Evolutionary conservation across 768 basidiomycete genomes (phyloP), one percentile per base, ranked within the genome.

Genomic region (Russula sp.): DNA sequence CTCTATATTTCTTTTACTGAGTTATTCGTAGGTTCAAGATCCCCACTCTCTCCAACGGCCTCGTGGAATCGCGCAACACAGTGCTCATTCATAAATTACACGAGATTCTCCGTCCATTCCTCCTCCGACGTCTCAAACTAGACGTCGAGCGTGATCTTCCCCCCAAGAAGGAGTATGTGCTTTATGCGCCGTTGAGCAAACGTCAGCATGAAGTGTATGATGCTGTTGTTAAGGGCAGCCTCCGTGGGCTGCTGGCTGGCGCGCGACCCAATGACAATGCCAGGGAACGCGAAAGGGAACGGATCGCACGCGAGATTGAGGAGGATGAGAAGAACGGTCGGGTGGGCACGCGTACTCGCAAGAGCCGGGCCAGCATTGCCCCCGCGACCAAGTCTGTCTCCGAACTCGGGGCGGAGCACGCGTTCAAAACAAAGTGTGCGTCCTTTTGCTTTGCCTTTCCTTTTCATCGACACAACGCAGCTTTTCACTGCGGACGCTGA

Each of bases 71-170:
- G 18, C 83, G 85, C 41, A 83, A 86, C 0, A 74, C 81, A 0
- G 77, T 83, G 43, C 80, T 96, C 66, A 87, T 97, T 61, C 78
- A 82, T 34, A 82, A 88, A 0, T 81, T 98, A 0, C 94, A 97
- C 71, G 83, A 84, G 2, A 95, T 99, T 68, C 83, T 99, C 52
- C 93, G 94, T 67, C 97, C 97, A 1, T 99, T 98, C 79, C 81
- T 98, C 34, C 79, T 98, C 0, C 85, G 97, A 11, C 84, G 97
- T 11, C 79, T 98, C 59, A 98, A 98, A 73, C 84, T 77, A 7
- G 97, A 99, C 67, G 96, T 98, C 9, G 81, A 84, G 66, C 80
- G 81, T 58, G 75, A 80, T 29, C 76, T 98, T 5, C 97, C 97
- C 0, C 90, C 90, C 3, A 93, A 93, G 75, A 94, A 94, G 72